Evolutionary conservation across 2,329 filamentous ascomycete genomes (phyloP).

Genomic region (Aspergillus brasiliensis): DNA sequence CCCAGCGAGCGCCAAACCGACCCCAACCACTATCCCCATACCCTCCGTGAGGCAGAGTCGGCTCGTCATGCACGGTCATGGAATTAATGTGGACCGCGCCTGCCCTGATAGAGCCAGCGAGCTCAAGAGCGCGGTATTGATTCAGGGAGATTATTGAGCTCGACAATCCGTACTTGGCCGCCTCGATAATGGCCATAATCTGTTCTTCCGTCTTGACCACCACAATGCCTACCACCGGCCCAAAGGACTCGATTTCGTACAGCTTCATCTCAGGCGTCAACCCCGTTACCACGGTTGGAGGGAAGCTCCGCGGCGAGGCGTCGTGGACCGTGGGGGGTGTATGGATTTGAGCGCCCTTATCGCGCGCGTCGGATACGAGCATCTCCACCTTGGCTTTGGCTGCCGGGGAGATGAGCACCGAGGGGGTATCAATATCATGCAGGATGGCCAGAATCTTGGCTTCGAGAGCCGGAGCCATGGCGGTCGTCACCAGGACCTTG

Average conservation of each 20-base stretch:
- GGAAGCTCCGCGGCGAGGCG: neutral
- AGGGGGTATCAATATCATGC: too few relatives aligned
- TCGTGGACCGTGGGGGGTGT: neutral
- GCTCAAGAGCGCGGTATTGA: slow-evolving; percentile 4
- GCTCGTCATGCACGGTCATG: slow-evolving; percentile 66
- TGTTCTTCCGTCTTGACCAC: slow-evolving; percentile 22
- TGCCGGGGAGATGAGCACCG: too few relatives aligned
- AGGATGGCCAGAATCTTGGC: too few relatives aligned
- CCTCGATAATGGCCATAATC: neutral
- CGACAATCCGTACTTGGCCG: slow-evolving; percentile 3
- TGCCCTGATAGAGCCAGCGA: slow-evolving; percentile 1
- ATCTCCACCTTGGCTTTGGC: too few relatives aligned
- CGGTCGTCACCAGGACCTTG: slow-evolving; percentile 52
- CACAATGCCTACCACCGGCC: slow-evolving; percentile 28
- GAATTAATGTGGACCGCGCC: slow-evolving; percentile 63
- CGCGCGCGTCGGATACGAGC: slow-evolving; percentile 44
- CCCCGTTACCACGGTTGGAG: slow-evolving; percentile 7
- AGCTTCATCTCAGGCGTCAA: slow-evolving; percentile 19
- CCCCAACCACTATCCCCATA: slow-evolving; percentile 62
- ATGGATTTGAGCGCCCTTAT: slow-evolving; percentile 53
- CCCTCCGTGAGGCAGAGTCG: slow-evolving; percentile 63
- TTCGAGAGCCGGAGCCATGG: neutral
- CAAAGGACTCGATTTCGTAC: slow-evolving; percentile 33
- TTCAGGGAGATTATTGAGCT: neutral
- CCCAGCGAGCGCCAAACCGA: slow-evolving; percentile 54